Conservation (phyloP, 768 basidiomycete genomes). For the Phlebiopsis gigantea region DNA sequence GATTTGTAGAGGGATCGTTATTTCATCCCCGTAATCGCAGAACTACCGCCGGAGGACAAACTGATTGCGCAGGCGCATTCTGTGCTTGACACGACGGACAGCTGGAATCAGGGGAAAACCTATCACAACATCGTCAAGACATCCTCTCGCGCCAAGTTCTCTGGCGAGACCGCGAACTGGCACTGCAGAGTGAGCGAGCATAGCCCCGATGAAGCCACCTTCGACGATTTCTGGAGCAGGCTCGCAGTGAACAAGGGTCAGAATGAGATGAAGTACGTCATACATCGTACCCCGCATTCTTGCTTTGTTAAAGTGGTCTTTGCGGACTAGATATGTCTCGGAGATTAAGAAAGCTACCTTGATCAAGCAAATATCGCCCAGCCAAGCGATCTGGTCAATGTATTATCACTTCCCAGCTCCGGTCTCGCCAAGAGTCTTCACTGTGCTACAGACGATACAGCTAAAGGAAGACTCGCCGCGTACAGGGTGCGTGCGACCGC, state of each 20-base stretch:
- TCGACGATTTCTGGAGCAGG: slow-evolving; percentile 69
- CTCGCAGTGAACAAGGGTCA: slow-evolving; percentile 59
- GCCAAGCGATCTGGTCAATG: slow-evolving; percentile 62
- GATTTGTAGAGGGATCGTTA: too few species aligned
- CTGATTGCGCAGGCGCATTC: slow-evolving; percentile 47
- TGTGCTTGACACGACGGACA: slow-evolving; percentile 49
- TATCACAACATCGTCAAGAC: slow-evolving; percentile 53
- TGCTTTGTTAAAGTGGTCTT: neutral
- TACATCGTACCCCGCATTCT: neutral
- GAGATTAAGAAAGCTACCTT: slow-evolving; percentile 58
- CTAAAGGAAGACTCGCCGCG: slow-evolving; percentile 44
- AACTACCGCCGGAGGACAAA: slow-evolving; percentile 54
- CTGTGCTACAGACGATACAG: slow-evolving; percentile 61
- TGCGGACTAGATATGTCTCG: slow-evolving; percentile 51
- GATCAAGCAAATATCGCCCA: slow-evolving; percentile 59
- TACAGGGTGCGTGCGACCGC: slow-evolving; percentile 47
- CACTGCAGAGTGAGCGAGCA: slow-evolving; percentile 67
- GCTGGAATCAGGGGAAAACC: slow-evolving; percentile 69
- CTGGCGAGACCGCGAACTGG: slow-evolving; percentile 59
- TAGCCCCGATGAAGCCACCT: slow-evolving; percentile 56
- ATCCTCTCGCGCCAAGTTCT: slow-evolving; percentile 43
- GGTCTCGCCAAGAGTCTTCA: slow-evolving; percentile 70
- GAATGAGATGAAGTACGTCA: slow-evolving; percentile 62
- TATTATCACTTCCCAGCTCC: slow-evolving; percentile 71
- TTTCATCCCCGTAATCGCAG: slow-evolving; percentile 30